Evolutionary conservation across 306 rosid species (phyloP).

Genomic region (Quercus suber): DNA sequence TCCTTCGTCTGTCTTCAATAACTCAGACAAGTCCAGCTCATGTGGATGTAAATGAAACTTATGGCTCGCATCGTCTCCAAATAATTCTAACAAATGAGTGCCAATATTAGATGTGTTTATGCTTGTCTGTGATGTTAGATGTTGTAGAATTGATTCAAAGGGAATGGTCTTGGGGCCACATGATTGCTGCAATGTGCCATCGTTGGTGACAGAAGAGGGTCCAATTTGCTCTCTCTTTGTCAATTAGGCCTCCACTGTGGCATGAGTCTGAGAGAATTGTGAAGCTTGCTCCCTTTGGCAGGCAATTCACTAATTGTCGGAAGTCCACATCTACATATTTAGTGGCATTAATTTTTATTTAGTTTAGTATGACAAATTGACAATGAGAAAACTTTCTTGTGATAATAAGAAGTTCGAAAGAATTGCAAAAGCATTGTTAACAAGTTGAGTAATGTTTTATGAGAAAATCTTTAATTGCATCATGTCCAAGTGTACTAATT

Average conservation of each 20-base stretch:
- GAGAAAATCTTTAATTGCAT: too few relatives aligned
- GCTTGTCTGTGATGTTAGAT: slow-evolving; percentile 52
- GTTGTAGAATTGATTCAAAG: slow-evolving; percentile 48
- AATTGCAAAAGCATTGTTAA: too few relatives aligned
- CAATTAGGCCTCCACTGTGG: slow-evolving; percentile 95
- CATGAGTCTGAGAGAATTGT: slow-evolving; percentile 89
- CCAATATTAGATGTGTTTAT: slow-evolving; percentile 64
- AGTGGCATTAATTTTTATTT: neutral
- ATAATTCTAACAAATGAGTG: slow-evolving; percentile 57
- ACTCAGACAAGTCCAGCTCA: slow-evolving; percentile 28
- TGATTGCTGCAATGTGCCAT: neutral
- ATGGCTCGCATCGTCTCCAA: slow-evolving; percentile 66
- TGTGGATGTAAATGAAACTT: slow-evolving; percentile 35
- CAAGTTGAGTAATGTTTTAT: too few relatives aligned
- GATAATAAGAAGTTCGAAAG: too few relatives aligned
- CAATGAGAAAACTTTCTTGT: neutral
- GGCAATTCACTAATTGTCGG: slow-evolving; percentile 59
- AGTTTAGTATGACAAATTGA: neutral
- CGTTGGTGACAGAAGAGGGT: slow-evolving; percentile 27
- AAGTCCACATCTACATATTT: slow-evolving; percentile 70
- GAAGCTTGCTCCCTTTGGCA: slow-evolving; percentile 65
- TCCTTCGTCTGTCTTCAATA: slow-evolving; percentile 58
- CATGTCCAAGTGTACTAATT: too few relatives aligned
- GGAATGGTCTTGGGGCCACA: slow-evolving; percentile 52
- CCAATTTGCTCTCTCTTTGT: slow-evolving; percentile 95